Evolutionary conservation across 2,329 filamentous ascomycete species (phyloP), one percentile per base, ranked within the genome.

Genomic region (Peltaster fructicola): DNA sequence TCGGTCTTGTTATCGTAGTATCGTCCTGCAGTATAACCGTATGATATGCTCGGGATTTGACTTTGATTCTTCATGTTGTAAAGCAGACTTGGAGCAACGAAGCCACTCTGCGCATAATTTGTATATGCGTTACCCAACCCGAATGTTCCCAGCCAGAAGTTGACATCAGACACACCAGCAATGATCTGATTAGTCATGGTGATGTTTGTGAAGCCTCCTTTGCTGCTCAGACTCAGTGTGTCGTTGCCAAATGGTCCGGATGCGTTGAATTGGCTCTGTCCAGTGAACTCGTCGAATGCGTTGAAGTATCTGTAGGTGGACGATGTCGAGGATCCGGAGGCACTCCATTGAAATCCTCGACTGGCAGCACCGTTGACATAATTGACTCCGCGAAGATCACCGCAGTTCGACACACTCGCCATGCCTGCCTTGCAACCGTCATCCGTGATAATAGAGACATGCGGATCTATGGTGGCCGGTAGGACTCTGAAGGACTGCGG

Each of bases 231-330:
- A 8, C 41, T 43, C 4, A 52, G 22, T 5, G 35, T 40, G 21
- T 52, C 49, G 20, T 33, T 41, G 5, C 50, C 50, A 23, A 44
- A 53, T 3, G 39, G 22, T 1, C 42, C 50, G 38, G 72, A 73
- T 22, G 63, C 68, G 23, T 63, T 50, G 3, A 60, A 63, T 8
- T 71, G 50, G 25, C 41, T 35, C 3, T 34, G 41, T 6, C 24
- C 34, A 3, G 44, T 30, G 19, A 41, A 35, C 13, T 50, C 31
- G 3, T 34, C 33, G 29, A 46, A 53, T 11, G 40, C 33, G 10
- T 47, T 48, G 22, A 36, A 39, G 9, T 41, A 30, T 5, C 41
- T 19, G 43, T 45, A 52, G 3, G 46, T 45, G 5, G 27, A 35
- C n/a, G n/a, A n/a, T n/a, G n/a, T n/a, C n/a, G n/a, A n/a, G n/a